Base-by-base conservation (phyloP, 352 stramenopile species). In the Halophytophthora polymorphica region DNA sequence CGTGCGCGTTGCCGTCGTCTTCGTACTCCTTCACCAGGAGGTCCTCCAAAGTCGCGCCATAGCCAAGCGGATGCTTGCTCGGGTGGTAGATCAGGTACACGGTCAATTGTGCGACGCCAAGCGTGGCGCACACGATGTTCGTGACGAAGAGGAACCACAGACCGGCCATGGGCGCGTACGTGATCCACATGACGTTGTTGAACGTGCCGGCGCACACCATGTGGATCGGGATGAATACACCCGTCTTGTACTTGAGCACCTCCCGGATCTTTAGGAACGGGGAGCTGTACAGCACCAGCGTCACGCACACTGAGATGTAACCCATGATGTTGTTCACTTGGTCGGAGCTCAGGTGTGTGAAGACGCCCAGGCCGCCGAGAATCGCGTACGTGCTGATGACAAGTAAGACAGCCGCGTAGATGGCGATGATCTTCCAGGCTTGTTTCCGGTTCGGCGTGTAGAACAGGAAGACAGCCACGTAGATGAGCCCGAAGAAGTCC, bases 151-250 rank as follows among this genome's bases (percentile, higher is more conserved):
- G 63, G 50, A 87, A 77, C 73, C 63, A 77, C 22, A 80, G 48
- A 1, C 44, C 36, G 18, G 61, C 54, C 42, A 85, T 58, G 3
- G 50, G 45, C 15, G 58, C 66, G 68, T 83, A 83, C 17, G 53
- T 63, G 58, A 83, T 66, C 72, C 75, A 84, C 48, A 79, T 64
- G 14, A 59, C 43, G 58, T 83, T 84, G 62, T 80, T 86, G 57
- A 72, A 63, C 18, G 65, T 73, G 38, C 70, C 72, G 11, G 68
- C 70, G 39, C 60, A 45, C 15, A 86, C 63, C 64, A 86, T 77
- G 58, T 82, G 61, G 37, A 84, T 74, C 14, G 70, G 64, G 33
- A 86, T 65, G 58, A 77, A 74, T 29, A 74, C 61, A 0, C 70
- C 70, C 10, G 68, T 78, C 35, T 69, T 70, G 65, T 69, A 67